Base-by-base conservation (phyloP, 306 rosid genomes). In the Biancaea sappan region DNA sequence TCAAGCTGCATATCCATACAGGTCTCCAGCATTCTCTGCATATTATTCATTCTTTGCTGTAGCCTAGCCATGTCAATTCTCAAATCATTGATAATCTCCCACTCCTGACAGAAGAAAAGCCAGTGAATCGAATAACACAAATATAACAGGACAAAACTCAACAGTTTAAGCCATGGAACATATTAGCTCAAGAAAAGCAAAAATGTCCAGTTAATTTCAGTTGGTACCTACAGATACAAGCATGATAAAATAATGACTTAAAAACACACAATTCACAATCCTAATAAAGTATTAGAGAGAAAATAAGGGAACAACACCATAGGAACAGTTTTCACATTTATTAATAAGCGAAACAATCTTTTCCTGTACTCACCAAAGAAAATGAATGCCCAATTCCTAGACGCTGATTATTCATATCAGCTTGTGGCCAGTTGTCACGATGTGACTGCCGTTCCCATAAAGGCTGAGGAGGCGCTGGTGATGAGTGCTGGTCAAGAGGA, bases 1-100 rank as follows among this genome's bases (percentile, higher is more conserved):
- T 95, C 99, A 18, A 92, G 93, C 75, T 95, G 99, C 99, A 95
- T 95, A 82, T 95, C 99, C 99, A 95, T 92, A 77, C 99, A 95
- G 63, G 99, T 84, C 84, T 88, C 98, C 73, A 95, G 74, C 96
- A 92, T 95, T 69, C 92, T 88, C 76, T 92, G 98, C 85, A 95
- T 86, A 72, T 88, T 90, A 77, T 87, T 88, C 99, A 95, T 92
- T 86, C 93, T 90, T 68, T 95, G 96, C 63, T 92, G 98, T 25
- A 95, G 92, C 85, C 95, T 87, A 56, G 89, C 97, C 99, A 95
- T 90, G 88, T 95, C 97, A 76, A 92, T 85, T 81, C 99, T 90
- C 91, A 95, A 80, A 83, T 95, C 97, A 63, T 83, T 90, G 73
- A 95, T 69, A 70, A 85, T 75, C 54, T 95, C 98, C 96, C 92